Evolutionary conservation across 2,329 filamentous ascomycete species (phyloP), one percentile per base, ranked within the genome.

Genomic region (Aspergillus sojae): DNA sequence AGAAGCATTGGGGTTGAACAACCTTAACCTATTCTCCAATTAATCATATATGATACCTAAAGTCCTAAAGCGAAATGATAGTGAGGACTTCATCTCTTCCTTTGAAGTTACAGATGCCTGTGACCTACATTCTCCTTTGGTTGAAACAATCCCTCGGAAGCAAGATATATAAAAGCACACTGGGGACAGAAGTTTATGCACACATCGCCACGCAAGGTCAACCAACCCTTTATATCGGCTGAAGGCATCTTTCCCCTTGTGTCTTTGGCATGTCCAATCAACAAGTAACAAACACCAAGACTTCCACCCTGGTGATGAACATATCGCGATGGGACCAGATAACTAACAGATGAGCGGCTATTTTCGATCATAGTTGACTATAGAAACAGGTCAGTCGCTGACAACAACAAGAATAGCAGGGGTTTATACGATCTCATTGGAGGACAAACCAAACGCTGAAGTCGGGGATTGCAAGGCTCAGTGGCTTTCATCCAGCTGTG

Each of bases 381-480:
- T 46, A 46, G 28, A 45, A 36, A 34, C 16, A 62, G 34, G 7
- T 34, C 30, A 58, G 60, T 62, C 34, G 2, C 34, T 5, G 54
- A 54, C 54, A 32, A 10, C 4, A 1, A 21, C 21, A 39, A 19
- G 41, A 14, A n/a, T 11, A 21, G 5, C 26, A 30, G 41, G 23
- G 26, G 54, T 45, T 56, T 60, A 60, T 63, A 70, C 65, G 54
- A 56, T 67, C 57, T 70, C 62, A 26, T 67, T 66, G 14, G 59
- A 66, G 14, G 69, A 67, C 34, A 70, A 9, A 30, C 55, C 70
- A 66, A 74, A 73, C 71, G 70, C 45, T 68, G 67, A 14, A 74
- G 58, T 26, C 45, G 56, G 34, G 72, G 70, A 66, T 75, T 71
- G 55, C 69, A 63, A 19, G 71, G 63, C n/a, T 73, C 70, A n/a